phyloP scores from a whole-genome alignment of 1,284 basidiomycete genomes.

The Ganoderma boninense region DNA sequence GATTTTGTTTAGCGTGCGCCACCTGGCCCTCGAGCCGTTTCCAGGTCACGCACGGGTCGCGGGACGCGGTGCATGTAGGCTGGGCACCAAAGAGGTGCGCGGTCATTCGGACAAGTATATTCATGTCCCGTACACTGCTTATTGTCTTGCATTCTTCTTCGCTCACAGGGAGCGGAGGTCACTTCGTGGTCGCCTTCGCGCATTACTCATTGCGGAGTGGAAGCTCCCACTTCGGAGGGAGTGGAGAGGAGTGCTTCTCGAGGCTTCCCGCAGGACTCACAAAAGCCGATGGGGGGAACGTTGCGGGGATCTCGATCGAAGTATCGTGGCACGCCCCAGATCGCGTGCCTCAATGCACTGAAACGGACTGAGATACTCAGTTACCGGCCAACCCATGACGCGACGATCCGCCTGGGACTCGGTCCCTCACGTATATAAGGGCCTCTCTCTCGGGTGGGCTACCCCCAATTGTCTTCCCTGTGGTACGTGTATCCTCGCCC shows the following conservation, averaged over 20 bases:
- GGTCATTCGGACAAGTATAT: not conserved
- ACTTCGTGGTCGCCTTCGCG: not conserved
- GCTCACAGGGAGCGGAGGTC: not conserved
- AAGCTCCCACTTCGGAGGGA: not conserved
- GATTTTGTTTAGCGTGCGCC: conserved; percentile 1
- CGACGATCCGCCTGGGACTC: not conserved
- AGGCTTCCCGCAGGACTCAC: not conserved
- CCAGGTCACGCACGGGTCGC: not conserved
- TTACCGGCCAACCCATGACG: not conserved
- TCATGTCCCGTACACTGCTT: not conserved
- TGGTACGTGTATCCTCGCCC: not conserved
- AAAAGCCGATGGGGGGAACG: not conserved
- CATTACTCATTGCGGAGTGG: not conserved
- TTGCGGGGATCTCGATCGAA: not conserved
- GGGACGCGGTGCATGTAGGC: not conserved
- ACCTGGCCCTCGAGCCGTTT: not conserved
- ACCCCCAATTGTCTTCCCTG: not conserved
- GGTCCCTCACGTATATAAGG: not conserved
- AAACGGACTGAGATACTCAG: not conserved
- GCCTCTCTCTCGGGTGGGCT: not conserved
- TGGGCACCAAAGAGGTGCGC: not conserved
- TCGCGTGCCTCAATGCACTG: not conserved
- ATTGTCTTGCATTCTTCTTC: not conserved
- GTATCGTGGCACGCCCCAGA: not conserved
- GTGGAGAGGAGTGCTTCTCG: not conserved